Base-by-base conservation (phyloP, 1,139 yeast genomes). In the Pneumocystis jirovecii region DNA sequence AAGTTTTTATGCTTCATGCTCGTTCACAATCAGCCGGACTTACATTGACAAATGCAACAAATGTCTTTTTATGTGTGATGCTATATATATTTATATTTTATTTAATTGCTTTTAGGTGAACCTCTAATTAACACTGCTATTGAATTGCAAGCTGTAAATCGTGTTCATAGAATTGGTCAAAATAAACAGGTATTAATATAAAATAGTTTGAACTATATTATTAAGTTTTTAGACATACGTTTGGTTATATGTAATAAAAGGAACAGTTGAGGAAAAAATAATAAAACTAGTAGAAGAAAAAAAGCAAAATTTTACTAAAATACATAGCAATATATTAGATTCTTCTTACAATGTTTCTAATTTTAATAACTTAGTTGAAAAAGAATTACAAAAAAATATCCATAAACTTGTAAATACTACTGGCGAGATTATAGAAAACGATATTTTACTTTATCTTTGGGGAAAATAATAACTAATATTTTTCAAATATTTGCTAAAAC, bases 111-210 rank as follows among this genome's bases (percentile, higher is more conserved):
- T 31, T 56, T 63, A 64, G 59, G 63, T 21, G 98, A 93, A 74
- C 97, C 97, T 0, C 79, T 93, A 68, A 86, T 91, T n/a, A 90
- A 89, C 72, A 84, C 90, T 0, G 86, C 96, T 0, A 79, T 90
- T 64, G 97, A 93, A 71, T 74, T 87, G 31, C 98, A 93, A 72
- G 97, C 97, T 0, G 86, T 91, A 66, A 88, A 95, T 61, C 81
- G 98, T 70, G 85, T 93, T 61, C 96, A 91, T 73, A 78, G 98
- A 68, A 91, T 93, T 72, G 98, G 98, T 0, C 98, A 93, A 74
- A 82, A 80, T 2, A 78, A 80, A 60, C 83, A 60, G 34, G 61
- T 60, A 60, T 31, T 39, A 39, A 42, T 31, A 21, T 39, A 3
- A 15, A 21, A 3, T 5, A 10, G 6, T 42, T 21, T 39, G 21